phyloP scores from a whole-genome alignment of 352 stramenopile genomes.

The Peronospora tabacina region DNA sequence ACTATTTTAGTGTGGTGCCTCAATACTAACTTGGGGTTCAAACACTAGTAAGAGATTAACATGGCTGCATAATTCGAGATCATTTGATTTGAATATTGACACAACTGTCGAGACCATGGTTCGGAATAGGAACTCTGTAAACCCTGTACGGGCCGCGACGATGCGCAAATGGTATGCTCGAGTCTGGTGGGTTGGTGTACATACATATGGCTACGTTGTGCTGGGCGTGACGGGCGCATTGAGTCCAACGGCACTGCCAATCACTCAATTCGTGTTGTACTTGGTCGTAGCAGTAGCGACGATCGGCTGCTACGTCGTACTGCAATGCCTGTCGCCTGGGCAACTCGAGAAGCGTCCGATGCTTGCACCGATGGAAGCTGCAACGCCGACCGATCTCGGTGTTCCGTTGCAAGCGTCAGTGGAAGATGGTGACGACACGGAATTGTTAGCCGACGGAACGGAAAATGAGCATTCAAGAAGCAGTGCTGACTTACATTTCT shows the following conservation, averaged over 20 bases:
- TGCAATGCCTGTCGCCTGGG: slow-evolving; percentile 63
- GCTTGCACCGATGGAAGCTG: slow-evolving; percentile 14
- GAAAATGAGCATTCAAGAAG: slow-evolving; percentile 9
- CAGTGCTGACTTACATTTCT: slow-evolving; percentile 38
- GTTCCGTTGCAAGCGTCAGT: slow-evolving; percentile 8
- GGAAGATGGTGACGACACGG: slow-evolving; percentile 30
- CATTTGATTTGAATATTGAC: background rate
- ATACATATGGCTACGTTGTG: slow-evolving; percentile 57
- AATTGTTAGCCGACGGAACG: slow-evolving; percentile 22
- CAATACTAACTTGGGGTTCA: too few species aligned
- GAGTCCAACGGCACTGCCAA: slow-evolving; percentile 28
- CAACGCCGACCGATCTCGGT: background rate
- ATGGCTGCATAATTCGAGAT: background rate
- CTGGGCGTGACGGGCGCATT: slow-evolving; percentile 30
- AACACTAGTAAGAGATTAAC: background rate
- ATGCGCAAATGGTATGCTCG: slow-evolving; percentile 61
- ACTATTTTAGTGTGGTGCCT: too few species aligned
- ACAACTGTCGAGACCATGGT: slow-evolving; percentile 5
- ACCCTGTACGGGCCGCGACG: slow-evolving; percentile 26
- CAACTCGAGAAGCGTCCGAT: slow-evolving; percentile 32
- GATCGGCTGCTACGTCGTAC: slow-evolving; percentile 35
- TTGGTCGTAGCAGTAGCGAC: slow-evolving; percentile 36
- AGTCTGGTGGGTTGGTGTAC: slow-evolving; percentile 57
- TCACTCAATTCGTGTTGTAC: slow-evolving; percentile 34
- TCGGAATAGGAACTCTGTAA: slow-evolving; percentile 24